Conservation (phyloP, 2,329 filamentous ascomycete species). For the Cadophora malorum region DNA sequence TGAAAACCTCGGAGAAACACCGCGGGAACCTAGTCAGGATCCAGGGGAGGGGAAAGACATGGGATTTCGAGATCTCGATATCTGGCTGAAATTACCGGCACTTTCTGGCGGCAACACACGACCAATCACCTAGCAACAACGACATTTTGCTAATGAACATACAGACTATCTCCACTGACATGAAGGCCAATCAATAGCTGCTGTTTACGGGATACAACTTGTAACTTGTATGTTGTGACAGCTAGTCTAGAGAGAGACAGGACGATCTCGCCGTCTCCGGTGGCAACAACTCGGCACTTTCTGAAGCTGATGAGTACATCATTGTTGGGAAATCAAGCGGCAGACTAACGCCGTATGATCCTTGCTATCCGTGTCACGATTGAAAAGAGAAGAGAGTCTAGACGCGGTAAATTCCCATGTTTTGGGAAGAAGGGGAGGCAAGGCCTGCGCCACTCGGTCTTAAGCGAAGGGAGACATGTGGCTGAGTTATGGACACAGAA, state of each 20-base stretch:
- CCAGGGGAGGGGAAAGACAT: background rate
- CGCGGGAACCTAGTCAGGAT: background rate
- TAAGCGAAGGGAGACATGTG: slow-evolving; percentile 7
- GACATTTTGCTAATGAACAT: background rate
- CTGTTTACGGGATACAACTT: background rate
- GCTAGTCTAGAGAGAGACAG: background rate
- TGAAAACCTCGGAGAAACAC: background rate
- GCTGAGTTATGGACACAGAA: background rate
- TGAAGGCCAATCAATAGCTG: background rate
- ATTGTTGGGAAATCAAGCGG: background rate
- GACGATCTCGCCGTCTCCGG: slow-evolving; percentile 1
- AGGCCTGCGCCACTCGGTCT: slow-evolving; percentile 1
- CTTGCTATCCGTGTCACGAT: background rate
- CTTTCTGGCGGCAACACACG: background rate
- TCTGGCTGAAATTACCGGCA: background rate
- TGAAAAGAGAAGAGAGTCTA: slow-evolving; percentile 1
- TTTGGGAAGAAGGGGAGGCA: background rate
- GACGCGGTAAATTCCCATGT: slow-evolving; percentile 8
- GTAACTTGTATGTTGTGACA: background rate
- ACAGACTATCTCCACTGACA: background rate
- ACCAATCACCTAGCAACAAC: background rate
- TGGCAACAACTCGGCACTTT: background rate
- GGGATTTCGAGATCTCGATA: slow-evolving; percentile 10
- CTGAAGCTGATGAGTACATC: background rate
- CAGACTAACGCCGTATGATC: background rate